A percentile compares a stretch with the other conserved stretches of the same genome.
These are phyloP conservation scores for Monilinia aucupariae DNA, from an alignment of 2,329 filamentous ascomycete genomes.

Conservation along the genomic window DNA sequence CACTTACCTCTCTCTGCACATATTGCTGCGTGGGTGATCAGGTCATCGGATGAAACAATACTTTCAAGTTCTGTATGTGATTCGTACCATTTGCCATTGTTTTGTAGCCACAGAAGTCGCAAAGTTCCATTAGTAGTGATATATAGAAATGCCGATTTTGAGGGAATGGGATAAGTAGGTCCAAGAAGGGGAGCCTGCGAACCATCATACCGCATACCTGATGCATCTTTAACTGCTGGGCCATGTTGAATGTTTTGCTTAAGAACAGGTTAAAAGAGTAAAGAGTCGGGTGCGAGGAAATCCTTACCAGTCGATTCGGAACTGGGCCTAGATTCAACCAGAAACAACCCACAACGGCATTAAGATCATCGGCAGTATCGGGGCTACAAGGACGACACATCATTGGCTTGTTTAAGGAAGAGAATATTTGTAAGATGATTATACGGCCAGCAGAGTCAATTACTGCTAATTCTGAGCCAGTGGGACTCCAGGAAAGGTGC, in stretches of 20 bases:
- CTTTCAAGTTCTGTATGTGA: slow-evolving; percentile 68
- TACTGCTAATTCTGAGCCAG: slow-evolving; percentile 73
- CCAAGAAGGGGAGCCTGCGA: slow-evolving; percentile 60
- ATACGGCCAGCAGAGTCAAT: slow-evolving; percentile 76
- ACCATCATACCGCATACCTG: slow-evolving; percentile 62
- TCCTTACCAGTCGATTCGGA: slow-evolving; percentile 30
- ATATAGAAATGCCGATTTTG: slow-evolving; percentile 69
- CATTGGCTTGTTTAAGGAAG: slow-evolving; percentile 67
- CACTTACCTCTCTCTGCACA: slow-evolving; percentile 65
- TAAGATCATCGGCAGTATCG: slow-evolving; percentile 69
- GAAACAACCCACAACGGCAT: slow-evolving; percentile 74
- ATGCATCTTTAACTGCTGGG: slow-evolving; percentile 57
- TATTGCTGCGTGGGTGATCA: slow-evolving; percentile 75
- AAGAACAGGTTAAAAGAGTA: neutral
- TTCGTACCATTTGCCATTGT: slow-evolving; percentile 66
- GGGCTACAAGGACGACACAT: slow-evolving; percentile 55
- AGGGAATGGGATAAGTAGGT: slow-evolving; percentile 65
- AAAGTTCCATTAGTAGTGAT: slow-evolving; percentile 70
- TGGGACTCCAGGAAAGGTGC: slow-evolving; percentile 75
- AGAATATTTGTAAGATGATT: slow-evolving; percentile 64
- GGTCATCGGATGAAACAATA: slow-evolving; percentile 63
- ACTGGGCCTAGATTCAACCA: slow-evolving; percentile 57
- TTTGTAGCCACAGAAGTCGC: slow-evolving; percentile 72
- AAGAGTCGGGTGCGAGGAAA: neutral
- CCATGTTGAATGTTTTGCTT: slow-evolving; percentile 47